phyloP scores from a whole-genome alignment of 2,329 filamentous ascomycete genomes.

The Aureobasidium sp. region DNA sequence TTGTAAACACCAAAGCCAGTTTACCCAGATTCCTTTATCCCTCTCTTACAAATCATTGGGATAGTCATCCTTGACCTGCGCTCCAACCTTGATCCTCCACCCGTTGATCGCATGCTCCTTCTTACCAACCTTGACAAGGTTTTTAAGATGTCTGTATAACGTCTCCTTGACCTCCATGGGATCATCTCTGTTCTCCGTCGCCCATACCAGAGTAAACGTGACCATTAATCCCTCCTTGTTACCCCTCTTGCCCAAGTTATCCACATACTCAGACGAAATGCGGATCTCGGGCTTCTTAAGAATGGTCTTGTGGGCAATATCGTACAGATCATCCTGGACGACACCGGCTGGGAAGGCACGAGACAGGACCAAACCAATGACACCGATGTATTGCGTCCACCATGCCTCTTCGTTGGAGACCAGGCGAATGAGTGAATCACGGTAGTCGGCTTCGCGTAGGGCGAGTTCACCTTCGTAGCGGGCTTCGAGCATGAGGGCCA shows the following conservation, averaged over 20 bases:
- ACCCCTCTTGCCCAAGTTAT: slow-evolving; percentile 6
- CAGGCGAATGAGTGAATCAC: background rate
- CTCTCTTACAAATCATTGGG: background rate
- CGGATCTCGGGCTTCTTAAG: slow-evolving; percentile 11
- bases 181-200: background rate
- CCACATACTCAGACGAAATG: slow-evolving; percentile 12
- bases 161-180: slow-evolving; percentile 22
- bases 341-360: slow-evolving; percentile 50
- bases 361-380: slow-evolving; percentile 47
- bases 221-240: slow-evolving; percentile 6
- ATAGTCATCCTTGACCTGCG: slow-evolving; percentile 8
- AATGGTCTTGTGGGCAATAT: background rate
- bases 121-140: slow-evolving; percentile 46
- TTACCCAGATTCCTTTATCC: no score
- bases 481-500: slow-evolving; percentile 60
- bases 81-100: slow-evolving; percentile 27
- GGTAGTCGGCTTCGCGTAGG: slow-evolving; percentile 25
- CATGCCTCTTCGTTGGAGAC: slow-evolving; percentile 29
- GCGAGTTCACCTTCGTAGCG: slow-evolving; percentile 56
- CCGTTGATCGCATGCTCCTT: slow-evolving; percentile 43
- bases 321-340: slow-evolving; percentile 3
- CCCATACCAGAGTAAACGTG: slow-evolving; percentile 2
- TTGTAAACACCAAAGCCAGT: no score
- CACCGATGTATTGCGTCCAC: slow-evolving; percentile 55
- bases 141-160: slow-evolving; percentile 29